These are phyloP conservation scores for Vaccinium darrowii DNA, from an alignment of 148 eudicot genomes.

Conservation along the genomic window DNA sequence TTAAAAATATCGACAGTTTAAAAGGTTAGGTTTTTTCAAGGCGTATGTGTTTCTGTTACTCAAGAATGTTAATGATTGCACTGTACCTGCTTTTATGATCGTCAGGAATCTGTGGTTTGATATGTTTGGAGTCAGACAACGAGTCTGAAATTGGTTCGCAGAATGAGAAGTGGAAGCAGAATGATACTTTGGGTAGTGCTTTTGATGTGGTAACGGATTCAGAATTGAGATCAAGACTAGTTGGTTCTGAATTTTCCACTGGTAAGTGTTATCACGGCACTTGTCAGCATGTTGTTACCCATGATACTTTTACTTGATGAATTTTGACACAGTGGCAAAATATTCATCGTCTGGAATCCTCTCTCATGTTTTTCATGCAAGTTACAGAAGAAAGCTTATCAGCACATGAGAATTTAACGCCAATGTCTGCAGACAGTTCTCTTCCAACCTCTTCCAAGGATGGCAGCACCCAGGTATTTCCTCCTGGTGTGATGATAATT, in stretches of 20 bases:
- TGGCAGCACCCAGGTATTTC: slow-evolving; percentile 39
- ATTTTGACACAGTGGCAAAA: not conserved
- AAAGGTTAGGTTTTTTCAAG: not conserved
- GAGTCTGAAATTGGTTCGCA: slow-evolving; percentile 39
- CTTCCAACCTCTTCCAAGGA: slow-evolving; percentile 39
- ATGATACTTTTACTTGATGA: not conserved
- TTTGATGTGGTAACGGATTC: slow-evolving; percentile 34
- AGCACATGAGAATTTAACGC: slow-evolving; percentile 22
- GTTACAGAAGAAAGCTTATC: slow-evolving; percentile 11
- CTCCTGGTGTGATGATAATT: slow-evolving; percentile 22
- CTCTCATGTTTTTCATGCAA: not conserved
- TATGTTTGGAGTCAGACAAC: slow-evolving; percentile 69
- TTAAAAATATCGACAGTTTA: not conserved
- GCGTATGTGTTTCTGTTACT: not conserved
- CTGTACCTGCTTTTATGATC: slow-evolving; percentile 2
- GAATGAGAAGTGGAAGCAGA: slow-evolving; percentile 18
- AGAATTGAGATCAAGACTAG: slow-evolving; percentile 29
- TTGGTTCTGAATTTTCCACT: slow-evolving; percentile 29
- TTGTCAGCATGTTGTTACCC: not conserved
- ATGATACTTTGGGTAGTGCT: slow-evolving; percentile 19
- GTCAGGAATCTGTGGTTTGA: slow-evolving; percentile 45
- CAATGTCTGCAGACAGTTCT: slow-evolving; percentile 22
- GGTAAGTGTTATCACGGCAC: slow-evolving; percentile 23
- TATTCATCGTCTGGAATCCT: slow-evolving; percentile 5
- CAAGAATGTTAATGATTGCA: not conserved